phyloP scores from a whole-genome alignment of 495 filamentous ascomycete genomes.

The Tetracladium setigerum region DNA sequence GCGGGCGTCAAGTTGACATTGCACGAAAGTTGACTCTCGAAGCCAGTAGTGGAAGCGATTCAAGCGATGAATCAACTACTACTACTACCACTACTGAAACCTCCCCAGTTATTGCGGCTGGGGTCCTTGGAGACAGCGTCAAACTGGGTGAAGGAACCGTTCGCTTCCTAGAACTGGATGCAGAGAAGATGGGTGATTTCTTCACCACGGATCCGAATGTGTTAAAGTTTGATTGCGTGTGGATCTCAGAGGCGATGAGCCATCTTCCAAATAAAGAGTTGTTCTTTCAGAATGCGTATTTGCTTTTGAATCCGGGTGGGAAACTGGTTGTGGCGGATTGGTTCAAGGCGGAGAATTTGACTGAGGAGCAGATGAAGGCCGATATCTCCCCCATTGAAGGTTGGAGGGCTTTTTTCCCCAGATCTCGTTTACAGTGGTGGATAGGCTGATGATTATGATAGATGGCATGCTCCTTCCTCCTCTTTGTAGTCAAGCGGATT shows the following conservation, averaged over 20 bases:
- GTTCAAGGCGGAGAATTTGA: constrained; percentile 41
- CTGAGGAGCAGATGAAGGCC: constrained; percentile 31
- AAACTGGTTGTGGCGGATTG: constrained; percentile 50
- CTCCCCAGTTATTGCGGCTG: not conserved
- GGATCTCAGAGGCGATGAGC: constrained; percentile 52
- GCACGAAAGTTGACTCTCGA: constrained; percentile 34
- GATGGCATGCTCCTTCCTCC: constrained; percentile 51
- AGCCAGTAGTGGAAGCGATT: constrained; percentile 14
- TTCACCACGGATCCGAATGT: constrained; percentile 27
- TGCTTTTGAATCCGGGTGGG: constrained; percentile 32
- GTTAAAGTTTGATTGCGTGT: constrained; percentile 41
- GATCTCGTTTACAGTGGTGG: not conserved
- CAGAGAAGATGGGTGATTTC: constrained; percentile 47
- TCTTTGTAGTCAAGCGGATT: constrained; percentile 40
- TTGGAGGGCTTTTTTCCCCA: constrained; percentile 8
- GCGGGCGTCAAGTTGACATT: constrained; percentile 44
- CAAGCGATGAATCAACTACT: not conserved
- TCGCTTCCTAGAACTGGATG: constrained; percentile 47
- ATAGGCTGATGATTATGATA: constrained; percentile 12
- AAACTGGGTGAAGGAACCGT: constrained; percentile 34
- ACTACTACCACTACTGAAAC: not conserved
- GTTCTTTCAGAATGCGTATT: constrained; percentile 41
- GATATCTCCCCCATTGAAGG: constrained; percentile 51
- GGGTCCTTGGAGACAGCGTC: constrained; percentile 20
- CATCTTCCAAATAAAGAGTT: constrained; percentile 49